Percentiles rank a stretch among this genome's conserved stretches.
Conservation (phyloP, 2,329 filamentous ascomycete species). For the Ophiostoma quercus region DNA sequence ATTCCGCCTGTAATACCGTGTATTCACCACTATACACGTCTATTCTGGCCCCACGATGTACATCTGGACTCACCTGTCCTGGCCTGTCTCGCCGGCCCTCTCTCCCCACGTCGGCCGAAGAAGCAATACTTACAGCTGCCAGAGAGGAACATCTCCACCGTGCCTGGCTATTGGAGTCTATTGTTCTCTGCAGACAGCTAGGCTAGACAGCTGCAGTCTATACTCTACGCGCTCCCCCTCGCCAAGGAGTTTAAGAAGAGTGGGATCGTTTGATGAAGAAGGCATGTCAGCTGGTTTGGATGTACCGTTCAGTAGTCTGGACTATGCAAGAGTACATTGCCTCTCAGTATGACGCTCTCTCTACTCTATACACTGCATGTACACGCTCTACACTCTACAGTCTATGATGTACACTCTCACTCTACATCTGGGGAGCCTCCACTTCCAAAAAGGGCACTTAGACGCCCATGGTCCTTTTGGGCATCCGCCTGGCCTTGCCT, state of each 20-base stretch:
- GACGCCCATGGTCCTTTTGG: conserved; percentile 4
- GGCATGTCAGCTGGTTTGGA: conserved; percentile 6
- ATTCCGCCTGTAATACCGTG: not conserved
- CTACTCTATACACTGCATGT: not conserved
- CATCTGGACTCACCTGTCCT: conserved; percentile 1
- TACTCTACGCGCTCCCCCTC: conserved; percentile 18
- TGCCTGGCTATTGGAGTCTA: conserved; percentile 8
- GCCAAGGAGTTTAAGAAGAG: conserved; percentile 22
- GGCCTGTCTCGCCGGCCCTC: not conserved
- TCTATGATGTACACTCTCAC: not conserved
- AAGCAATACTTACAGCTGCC: conserved; percentile 2
- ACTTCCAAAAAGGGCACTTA: conserved; percentile 8
- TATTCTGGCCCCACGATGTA: not conserved
- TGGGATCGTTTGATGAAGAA: conserved; percentile 22
- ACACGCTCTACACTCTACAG: not conserved
- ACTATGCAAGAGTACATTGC: not conserved
- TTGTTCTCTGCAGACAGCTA: not conserved
- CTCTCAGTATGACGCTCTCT: not conserved
- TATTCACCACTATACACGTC: conserved; percentile 11
- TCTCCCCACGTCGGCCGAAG: conserved; percentile 8
- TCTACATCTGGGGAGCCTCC: conserved; percentile 4
- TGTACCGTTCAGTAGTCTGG: conserved; percentile 5
- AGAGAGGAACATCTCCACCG: not conserved
- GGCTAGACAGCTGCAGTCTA: not conserved
- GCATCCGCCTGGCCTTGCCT: conserved; percentile 12